These are phyloP conservation scores for Erodium trifolium DNA, from an alignment of 441 rosid species.

Conservation along the genomic window DNA sequence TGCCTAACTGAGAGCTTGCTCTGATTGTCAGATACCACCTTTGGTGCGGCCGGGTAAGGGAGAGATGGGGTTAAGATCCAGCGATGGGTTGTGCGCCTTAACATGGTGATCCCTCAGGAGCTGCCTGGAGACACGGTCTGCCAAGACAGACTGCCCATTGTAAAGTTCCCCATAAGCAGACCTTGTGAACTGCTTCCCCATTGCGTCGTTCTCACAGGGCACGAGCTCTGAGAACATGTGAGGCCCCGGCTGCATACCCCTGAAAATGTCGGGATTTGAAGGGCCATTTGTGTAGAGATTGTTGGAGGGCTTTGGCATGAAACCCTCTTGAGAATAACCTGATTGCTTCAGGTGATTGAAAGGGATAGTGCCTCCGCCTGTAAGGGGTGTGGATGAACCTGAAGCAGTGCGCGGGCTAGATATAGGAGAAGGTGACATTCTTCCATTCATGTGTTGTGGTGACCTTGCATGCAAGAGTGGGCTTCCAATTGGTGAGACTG, in stretches of 20 bases:
- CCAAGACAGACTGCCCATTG: slow-evolving; percentile 52
- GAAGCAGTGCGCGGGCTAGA: slow-evolving; percentile 61
- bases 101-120: slow-evolving; percentile 39
- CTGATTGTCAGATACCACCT: slow-evolving; percentile 19
- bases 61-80: slow-evolving; percentile 46
- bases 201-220: slow-evolving; percentile 33
- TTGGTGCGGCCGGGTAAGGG: slow-evolving; percentile 32
- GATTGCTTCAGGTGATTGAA: slow-evolving; percentile 46
- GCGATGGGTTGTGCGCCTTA: slow-evolving; percentile 31
- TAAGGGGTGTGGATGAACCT: slow-evolving; percentile 61
- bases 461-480: slow-evolving; percentile 57
- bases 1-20: too few species aligned
- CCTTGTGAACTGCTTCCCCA: slow-evolving; percentile 42
- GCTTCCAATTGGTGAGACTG: slow-evolving; percentile 65
- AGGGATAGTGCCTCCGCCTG: slow-evolving; percentile 58
- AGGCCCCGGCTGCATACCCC: slow-evolving; percentile 43
- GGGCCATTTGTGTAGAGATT: slow-evolving; percentile 31
- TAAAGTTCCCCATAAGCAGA: slow-evolving; percentile 29
- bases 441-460: slow-evolving; percentile 50
- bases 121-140: slow-evolving; percentile 57
- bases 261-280: slow-evolving; percentile 38
- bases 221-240: slow-evolving; percentile 36
- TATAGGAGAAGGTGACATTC: slow-evolving; percentile 68
- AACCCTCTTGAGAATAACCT: slow-evolving; percentile 44
- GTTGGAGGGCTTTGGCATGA: slow-evolving; percentile 34